Base-by-base conservation (phyloP, 176 grass and related monocot species). In the Triticum turgidum region DNA sequence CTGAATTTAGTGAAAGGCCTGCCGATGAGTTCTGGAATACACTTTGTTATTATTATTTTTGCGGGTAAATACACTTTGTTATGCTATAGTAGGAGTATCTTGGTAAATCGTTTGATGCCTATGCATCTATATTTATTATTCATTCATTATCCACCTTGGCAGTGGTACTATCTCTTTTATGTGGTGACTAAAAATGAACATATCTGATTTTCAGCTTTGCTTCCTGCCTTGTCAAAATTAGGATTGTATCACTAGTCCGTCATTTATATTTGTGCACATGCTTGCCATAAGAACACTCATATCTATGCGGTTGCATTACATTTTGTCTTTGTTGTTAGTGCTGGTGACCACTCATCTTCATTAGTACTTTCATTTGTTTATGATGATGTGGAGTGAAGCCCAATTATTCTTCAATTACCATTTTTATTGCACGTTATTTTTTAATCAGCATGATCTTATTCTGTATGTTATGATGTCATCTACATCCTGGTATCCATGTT, bases 311-410 rank as follows among this genome's bases (percentile, higher is more conserved):
- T 75, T 35, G 22, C 39, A 74, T 3, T 58, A 68, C 73, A 45
- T 68, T 84, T 65, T 63, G 49, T 30, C 47, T 76, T 29, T 47
- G 11, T 47, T 90, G 62, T 70, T 64, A n/a, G 21, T 86, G 58
- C 9, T 27, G 30, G 27, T 42, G 42, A 88, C 71, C 27, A 18
- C 14, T 76, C 73, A 52, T 76, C 14, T 76, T 51, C 49, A 32
- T 76, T 5, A 49, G 72, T 49, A 51, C 47, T 18, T 56, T 17
- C 4, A 51, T 51, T 51, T 56, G 11, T 47, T 75, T 75, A 75
- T 75, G 42, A 10, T 51, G 72, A 75, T 51, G 56, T 80, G 3
- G 80, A 32, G 39, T 35, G 61, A 34, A 24, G 1, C 14, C 30
- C 20, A 44, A 5, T 47, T 15, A 30, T 17, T 73, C 49, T 56